These are phyloP conservation scores for Kodamaea plutei DNA, from an alignment of 1,139 yeast genomes.

Conservation along the genomic window DNA sequence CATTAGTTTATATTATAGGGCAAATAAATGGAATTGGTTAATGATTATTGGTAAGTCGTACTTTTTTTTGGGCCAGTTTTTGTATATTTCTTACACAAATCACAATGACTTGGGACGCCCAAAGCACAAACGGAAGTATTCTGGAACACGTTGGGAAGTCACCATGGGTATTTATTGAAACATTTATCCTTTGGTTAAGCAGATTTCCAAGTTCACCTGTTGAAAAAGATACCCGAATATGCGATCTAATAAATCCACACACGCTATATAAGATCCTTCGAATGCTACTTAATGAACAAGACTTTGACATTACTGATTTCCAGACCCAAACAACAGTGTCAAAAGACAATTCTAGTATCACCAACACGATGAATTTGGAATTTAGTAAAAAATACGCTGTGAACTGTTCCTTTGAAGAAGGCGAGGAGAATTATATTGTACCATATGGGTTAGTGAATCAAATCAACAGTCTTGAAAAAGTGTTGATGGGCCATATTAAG, in stretches of 20 bases:
- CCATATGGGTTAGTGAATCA: slow-evolving; percentile 12
- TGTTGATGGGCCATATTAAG: slow-evolving; percentile 13
- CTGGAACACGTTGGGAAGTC: no score
- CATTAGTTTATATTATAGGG: slow-evolving; percentile 7
- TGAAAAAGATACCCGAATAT: slow-evolving; percentile 6
- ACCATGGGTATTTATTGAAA: slow-evolving; percentile 10
- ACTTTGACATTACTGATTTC: slow-evolving; percentile 7
- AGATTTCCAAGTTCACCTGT: slow-evolving; percentile 22
- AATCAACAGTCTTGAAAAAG: slow-evolving; percentile 11
- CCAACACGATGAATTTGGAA: no score
- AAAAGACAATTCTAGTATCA: no score
- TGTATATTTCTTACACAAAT: no score
- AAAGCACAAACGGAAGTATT: no score
- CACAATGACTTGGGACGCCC: no score
- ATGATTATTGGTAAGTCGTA: no score
- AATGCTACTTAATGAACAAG: slow-evolving; percentile 15
- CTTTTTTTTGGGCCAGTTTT: no score
- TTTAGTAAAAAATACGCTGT: slow-evolving; percentile 1
- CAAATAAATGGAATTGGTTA: no score
- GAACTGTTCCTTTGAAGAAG: background rate
- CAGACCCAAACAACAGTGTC: background rate
- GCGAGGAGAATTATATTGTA: slow-evolving; percentile 5
- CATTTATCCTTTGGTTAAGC: slow-evolving; percentile 24
- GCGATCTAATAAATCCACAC: slow-evolving; percentile 14
- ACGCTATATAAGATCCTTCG: slow-evolving; percentile 13